Evolutionary conservation across 169 alveolate genomes (phyloP).

Genomic region (Plasmodium sp.): DNA sequence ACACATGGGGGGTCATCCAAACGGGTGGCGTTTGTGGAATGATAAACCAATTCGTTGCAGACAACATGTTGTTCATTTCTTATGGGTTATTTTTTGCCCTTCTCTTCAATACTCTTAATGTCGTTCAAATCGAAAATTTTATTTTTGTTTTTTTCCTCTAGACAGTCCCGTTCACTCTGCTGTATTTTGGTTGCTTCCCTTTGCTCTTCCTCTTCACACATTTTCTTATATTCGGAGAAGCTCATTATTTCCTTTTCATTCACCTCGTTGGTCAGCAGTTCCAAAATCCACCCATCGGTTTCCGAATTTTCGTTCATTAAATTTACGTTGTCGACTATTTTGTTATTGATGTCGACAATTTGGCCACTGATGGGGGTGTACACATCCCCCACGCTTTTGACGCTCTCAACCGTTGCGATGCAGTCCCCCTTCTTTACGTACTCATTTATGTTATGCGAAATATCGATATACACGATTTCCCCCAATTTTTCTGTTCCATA

Average conservation of each 20-base stretch:
- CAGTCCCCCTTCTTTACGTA: conserved; percentile 77
- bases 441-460: conserved; percentile 74
- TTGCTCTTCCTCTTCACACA: conserved; percentile 65
- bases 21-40: not conserved
- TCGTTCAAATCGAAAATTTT: conserved; percentile 52
- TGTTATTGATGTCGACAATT: conserved; percentile 74
- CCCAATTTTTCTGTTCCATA: conserved; percentile 84
- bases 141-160: conserved; percentile 60
- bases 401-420: conserved; percentile 82
- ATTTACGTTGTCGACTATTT: conserved; percentile 73
- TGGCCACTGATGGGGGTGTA: conserved; percentile 81
- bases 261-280: conserved; percentile 54
- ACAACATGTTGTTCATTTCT: not conserved
- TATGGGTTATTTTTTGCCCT: not conserved
- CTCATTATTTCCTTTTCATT: conserved; percentile 68
- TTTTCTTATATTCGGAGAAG: conserved; percentile 59
- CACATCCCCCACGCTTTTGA: conserved; percentile 85
- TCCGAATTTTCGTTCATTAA: conserved; percentile 78
- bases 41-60: not conserved
- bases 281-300: conserved; percentile 82
- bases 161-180: conserved; percentile 47
- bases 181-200: conserved; percentile 31
- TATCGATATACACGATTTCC: conserved; percentile 81
- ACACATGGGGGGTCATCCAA: not conserved
- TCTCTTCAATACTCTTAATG: conserved; percentile 46